Conservation (phyloP, 2,329 filamentous ascomycete species). For the Eutypella sp. region DNA sequence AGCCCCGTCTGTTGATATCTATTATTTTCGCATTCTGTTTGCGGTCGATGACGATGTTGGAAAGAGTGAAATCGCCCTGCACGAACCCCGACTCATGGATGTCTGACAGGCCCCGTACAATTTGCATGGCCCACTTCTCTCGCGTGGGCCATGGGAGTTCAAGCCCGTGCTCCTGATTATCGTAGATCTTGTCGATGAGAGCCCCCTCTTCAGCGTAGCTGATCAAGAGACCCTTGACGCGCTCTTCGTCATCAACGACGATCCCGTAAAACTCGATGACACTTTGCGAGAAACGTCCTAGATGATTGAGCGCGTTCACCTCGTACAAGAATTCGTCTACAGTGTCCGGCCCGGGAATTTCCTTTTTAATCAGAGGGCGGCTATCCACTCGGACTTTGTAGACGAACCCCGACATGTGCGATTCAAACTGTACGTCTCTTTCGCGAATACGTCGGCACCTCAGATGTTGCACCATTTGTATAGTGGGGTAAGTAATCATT, state of each 20-base stretch:
- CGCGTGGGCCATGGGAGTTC: slow-evolving; percentile 64
- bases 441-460: slow-evolving; percentile 62
- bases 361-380: slow-evolving; percentile 83
- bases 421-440: slow-evolving; percentile 74
- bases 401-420: slow-evolving; percentile 93
- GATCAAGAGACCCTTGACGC: slow-evolving; percentile 87
- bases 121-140: slow-evolving; percentile 86
- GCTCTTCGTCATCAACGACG: slow-evolving; percentile 71
- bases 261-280: slow-evolving; percentile 86
- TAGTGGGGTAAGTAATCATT: slow-evolving; percentile 79
- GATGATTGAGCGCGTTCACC: slow-evolving; percentile 82
- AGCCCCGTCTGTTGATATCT: slow-evolving; percentile 96
- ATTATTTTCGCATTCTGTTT: slow-evolving; percentile 90
- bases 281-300: slow-evolving; percentile 65
- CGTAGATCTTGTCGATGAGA: slow-evolving; percentile 86
- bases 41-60: slow-evolving; percentile 90
- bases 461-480: slow-evolving; percentile 70
- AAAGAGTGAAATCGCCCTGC: slow-evolving; percentile 94
- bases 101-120: slow-evolving; percentile 81
- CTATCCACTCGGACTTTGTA: slow-evolving; percentile 79
- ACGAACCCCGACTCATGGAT: slow-evolving; percentile 96
- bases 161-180: slow-evolving; percentile 56
- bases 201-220: slow-evolving; percentile 82
- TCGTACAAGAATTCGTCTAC: slow-evolving; percentile 97
- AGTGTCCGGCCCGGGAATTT: slow-evolving; percentile 92